Conservation (phyloP, 768 basidiomycete genomes). For the Sarcodon aspratus region DNA sequence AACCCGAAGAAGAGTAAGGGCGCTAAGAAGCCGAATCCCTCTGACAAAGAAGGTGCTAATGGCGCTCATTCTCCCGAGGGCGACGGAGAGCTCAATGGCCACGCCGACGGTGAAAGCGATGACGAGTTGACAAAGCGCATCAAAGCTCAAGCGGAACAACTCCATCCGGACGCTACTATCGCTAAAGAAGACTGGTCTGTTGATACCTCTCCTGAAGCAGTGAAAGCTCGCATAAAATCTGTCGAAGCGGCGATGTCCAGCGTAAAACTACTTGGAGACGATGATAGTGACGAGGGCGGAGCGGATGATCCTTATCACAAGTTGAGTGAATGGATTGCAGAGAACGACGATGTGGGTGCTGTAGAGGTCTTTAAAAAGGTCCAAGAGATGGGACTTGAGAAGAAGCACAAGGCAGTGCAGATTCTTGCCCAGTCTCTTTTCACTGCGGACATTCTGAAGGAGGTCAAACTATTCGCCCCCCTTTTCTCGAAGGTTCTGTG, state of each 20-base stretch:
- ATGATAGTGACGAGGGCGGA: constrained; percentile 62
- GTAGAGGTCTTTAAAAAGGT: constrained; percentile 80
- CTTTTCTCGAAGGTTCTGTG: constrained; percentile 61
- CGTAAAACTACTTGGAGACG: constrained; percentile 54
- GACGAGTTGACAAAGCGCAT: constrained; percentile 87
- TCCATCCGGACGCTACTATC: constrained; percentile 50
- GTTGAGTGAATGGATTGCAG: constrained; percentile 79
- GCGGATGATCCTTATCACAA: constrained; percentile 76
- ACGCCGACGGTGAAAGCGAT: constrained; percentile 59
- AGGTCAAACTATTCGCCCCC: constrained; percentile 54
- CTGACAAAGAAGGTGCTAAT: constrained; percentile 37
- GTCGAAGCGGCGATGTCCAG: constrained; percentile 50
- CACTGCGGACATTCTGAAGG: constrained; percentile 52
- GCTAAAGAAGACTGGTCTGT: constrained; percentile 79
- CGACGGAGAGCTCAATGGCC: constrained; percentile 28
- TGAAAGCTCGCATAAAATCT: constrained; percentile 69
- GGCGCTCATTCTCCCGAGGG: constrained; percentile 28
- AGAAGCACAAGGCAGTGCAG: constrained; percentile 85
- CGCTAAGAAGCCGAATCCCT: constrained; percentile 34
- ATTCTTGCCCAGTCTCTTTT: constrained; percentile 82
- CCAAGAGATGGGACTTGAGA: constrained; percentile 84
- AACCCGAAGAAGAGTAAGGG: constrained; percentile 61
- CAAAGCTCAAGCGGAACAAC: constrained; percentile 77
- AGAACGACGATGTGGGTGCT: constrained; percentile 46
- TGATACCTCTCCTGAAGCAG: constrained; percentile 86